These are phyloP conservation scores for Rachicladosporium sp. DNA, from an alignment of 2,329 filamentous ascomycete genomes.

Conservation along the genomic window DNA sequence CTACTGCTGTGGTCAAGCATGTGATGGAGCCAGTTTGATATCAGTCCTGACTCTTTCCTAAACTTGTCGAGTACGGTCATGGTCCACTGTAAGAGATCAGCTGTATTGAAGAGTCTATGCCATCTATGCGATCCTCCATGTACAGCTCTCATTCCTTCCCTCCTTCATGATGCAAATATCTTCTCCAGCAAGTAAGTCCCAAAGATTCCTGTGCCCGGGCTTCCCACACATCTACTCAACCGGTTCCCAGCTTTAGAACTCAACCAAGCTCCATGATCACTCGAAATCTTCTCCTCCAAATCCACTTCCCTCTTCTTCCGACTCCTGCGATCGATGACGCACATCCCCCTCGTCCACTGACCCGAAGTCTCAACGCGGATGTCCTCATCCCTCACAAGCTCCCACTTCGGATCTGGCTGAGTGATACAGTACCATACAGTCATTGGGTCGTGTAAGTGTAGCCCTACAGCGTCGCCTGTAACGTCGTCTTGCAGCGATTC, in stretches of 20 bases:
- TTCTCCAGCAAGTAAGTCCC: constrained; percentile 10
- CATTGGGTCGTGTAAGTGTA: constrained; percentile 37
- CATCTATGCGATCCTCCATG: no score
- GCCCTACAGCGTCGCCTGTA: constrained; percentile 24
- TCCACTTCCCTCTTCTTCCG: constrained; percentile 39
- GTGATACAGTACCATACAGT: constrained; percentile 25
- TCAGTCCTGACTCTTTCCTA: no score
- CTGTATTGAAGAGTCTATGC: no score
- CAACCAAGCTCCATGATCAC: constrained; percentile 67
- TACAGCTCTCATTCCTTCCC: no score
- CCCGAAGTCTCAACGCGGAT: constrained; percentile 79
- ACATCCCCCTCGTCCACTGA: constrained; percentile 92
- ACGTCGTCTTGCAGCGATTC: constrained; percentile 26
- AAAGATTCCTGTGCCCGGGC: constrained; percentile 44
- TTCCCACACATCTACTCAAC: constrained; percentile 57
- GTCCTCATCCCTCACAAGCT: constrained; percentile 49
- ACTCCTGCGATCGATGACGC: constrained; percentile 63
- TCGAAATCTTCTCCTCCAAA: constrained; percentile 46
- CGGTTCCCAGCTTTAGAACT: constrained; percentile 64
- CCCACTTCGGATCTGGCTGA: constrained; percentile 20
- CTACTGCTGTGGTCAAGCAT: no score
- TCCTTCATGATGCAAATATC: no score
- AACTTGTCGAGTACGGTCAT: no score
- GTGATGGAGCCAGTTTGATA: no score
- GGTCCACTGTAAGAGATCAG: no score